Percentiles rank a stretch among this genome's conserved stretches.
phyloP scores from a whole-genome alignment of 140 eudicot species.

The Oenanthe javanica region DNA sequence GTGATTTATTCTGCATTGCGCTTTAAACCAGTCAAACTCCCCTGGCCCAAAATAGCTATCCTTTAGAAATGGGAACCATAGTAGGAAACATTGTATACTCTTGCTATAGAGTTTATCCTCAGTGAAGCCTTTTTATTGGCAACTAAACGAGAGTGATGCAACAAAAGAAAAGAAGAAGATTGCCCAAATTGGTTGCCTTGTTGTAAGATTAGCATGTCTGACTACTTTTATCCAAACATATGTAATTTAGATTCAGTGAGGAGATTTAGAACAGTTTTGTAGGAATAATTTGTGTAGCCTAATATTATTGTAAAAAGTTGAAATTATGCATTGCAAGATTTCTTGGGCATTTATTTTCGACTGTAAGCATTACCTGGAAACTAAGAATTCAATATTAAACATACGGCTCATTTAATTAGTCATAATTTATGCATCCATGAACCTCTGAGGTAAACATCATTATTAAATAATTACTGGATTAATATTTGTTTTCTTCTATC shows the following conservation, averaged over 20 bases:
- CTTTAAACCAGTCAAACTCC: conserved; percentile 25
- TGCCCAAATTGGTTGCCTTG: conserved; percentile 46
- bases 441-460: conserved; percentile 7
- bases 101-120: conserved; percentile 22
- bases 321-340: conserved; percentile 36
- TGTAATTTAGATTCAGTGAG: conserved; percentile 72
- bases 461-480: background rate
- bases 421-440: conserved; percentile 13
- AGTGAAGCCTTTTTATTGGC: conserved; percentile 31
- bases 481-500: background rate
- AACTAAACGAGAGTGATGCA: conserved; percentile 34
- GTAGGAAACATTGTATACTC: conserved; percentile 15
- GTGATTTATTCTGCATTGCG: conserved; percentile 14
- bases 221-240: conserved; percentile 34
- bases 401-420: conserved; percentile 16
- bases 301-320: conserved; percentile 47
- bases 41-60: background rate
- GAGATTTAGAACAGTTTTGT: conserved; percentile 81
- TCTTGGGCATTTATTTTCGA: conserved; percentile 34
- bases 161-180: conserved; percentile 13
- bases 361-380: conserved; percentile 30
- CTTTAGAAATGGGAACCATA: background rate
- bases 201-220: conserved; percentile 63
- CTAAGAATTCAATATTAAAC: conserved; percentile 27
- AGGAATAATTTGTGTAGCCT: conserved; percentile 84